Evolutionary conservation across 2,329 filamentous ascomycete species (phyloP).

Genomic region (Penicillium freii): DNA sequence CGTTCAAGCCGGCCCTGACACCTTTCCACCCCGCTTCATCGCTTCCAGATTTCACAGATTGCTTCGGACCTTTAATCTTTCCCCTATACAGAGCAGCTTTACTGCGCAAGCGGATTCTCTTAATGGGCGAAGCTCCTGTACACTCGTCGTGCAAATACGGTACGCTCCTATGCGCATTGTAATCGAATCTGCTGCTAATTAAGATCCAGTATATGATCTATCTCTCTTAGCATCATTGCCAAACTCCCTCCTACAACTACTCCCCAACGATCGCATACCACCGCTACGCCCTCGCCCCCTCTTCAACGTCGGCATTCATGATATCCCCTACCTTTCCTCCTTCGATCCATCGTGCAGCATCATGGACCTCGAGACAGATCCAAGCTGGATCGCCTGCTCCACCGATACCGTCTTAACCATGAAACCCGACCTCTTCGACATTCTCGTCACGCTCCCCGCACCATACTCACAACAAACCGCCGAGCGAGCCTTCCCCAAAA

Average conservation of each 20-base stretch:
- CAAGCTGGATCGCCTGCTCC: constrained; percentile 88
- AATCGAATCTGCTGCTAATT: constrained; percentile 21
- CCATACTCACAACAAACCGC: constrained; percentile 57
- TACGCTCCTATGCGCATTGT: constrained; percentile 41
- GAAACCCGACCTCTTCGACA: constrained; percentile 84
- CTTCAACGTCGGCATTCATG: constrained; percentile 92
- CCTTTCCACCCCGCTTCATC: constrained; percentile 84
- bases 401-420: constrained; percentile 89
- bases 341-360: constrained; percentile 51
- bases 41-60: constrained; percentile 71
- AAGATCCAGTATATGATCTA: constrained; percentile 74
- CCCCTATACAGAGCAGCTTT: constrained; percentile 85
- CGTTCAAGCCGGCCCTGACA: constrained; percentile 60
- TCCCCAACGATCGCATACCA: constrained; percentile 62
- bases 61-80: constrained; percentile 88
- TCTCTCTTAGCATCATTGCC: constrained; percentile 92
- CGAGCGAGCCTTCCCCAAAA: constrained; percentile 69
- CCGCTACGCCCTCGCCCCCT: constrained; percentile 70
- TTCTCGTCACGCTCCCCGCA: constrained; percentile 78
- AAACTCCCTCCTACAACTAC: constrained; percentile 64
- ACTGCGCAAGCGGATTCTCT: constrained; percentile 80
- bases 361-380: constrained; percentile 40
- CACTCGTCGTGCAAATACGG: constrained; percentile 85
- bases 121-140: constrained; percentile 83
- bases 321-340: constrained; percentile 76